Percentiles rank a stretch among this genome's conserved stretches.
phyloP scores from a whole-genome alignment of 192 early-diverging fungal genomes.

The Backusella luteola region DNA sequence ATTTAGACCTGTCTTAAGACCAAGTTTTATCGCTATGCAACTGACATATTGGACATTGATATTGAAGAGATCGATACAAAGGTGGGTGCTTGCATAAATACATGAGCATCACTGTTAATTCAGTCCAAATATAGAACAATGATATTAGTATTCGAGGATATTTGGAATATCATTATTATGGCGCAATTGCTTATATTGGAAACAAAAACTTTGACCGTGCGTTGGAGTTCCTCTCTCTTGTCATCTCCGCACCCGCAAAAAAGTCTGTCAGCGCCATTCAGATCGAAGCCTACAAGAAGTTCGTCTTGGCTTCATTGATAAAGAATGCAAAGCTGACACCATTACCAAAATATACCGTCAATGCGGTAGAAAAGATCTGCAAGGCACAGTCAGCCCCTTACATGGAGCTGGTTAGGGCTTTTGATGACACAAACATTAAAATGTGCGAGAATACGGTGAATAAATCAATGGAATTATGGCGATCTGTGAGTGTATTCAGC shows the following conservation, averaged over 20 bases:
- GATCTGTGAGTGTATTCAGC: constrained; percentile 19
- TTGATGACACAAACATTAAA: constrained; percentile 45
- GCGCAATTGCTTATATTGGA: constrained; percentile 67
- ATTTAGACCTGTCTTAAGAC: constrained; percentile 44
- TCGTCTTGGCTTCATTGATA: constrained; percentile 61
- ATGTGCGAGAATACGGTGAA: constrained; percentile 44
- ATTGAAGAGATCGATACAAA: constrained; percentile 47
- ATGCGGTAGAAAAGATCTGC: constrained; percentile 42
- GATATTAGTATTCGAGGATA: constrained; percentile 51
- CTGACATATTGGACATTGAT: constrained; percentile 47
- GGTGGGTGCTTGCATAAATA: constrained; percentile 24
- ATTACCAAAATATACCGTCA: constrained; percentile 55
- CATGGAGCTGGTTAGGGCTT: constrained; percentile 57
- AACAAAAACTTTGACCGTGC: constrained; percentile 65
- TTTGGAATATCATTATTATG: constrained; percentile 80
- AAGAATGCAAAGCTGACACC: constrained; percentile 47
- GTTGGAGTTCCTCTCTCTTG: constrained; percentile 57
- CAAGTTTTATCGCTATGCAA: constrained; percentile 47
- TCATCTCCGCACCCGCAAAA: constrained; percentile 64
- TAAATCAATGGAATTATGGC: constrained; percentile 35
- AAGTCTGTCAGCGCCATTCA: constrained; percentile 63
- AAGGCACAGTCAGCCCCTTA: constrained; percentile 48
- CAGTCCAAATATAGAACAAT: neutral
- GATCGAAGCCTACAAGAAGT: constrained; percentile 75
- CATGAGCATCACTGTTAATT: neutral